A percentile compares a stretch with the other conserved stretches of the same genome.
Evolutionary conservation across 768 basidiomycete species (phyloP).

Genomic region (Lentinula lateritia): DNA sequence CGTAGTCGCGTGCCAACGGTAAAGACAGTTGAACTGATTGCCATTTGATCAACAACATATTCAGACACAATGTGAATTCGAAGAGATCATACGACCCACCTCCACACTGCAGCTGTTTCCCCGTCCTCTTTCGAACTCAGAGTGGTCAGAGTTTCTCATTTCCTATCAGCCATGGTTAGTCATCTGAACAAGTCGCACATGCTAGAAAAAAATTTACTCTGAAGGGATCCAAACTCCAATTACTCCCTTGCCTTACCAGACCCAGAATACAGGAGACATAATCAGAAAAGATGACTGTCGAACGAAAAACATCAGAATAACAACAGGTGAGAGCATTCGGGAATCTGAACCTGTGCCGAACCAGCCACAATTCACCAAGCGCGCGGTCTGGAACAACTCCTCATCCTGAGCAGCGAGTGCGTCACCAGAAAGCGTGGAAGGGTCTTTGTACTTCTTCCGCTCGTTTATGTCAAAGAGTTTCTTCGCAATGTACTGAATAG

Average conservation of each 20-base stretch:
- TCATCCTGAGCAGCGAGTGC: slow-evolving; percentile 54
- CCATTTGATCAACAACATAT: no score
- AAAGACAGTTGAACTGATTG: slow-evolving; percentile 73
- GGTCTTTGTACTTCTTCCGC: slow-evolving; percentile 55
- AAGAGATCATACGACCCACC: slow-evolving; percentile 28
- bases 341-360: slow-evolving; percentile 47
- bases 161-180: slow-evolving; percentile 34
- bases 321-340: not conserved
- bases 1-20: slow-evolving; percentile 82
- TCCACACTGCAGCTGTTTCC: slow-evolving; percentile 84
- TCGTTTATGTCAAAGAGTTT: slow-evolving; percentile 82
- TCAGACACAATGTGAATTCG: no score
- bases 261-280: slow-evolving; percentile 81
- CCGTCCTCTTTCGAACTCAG: slow-evolving; percentile 69
- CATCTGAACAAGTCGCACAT: not conserved
- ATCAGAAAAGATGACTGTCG: slow-evolving; percentile 66
- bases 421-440: slow-evolving; percentile 34
- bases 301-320: slow-evolving; percentile 3
- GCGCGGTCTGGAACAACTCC: slow-evolving; percentile 80
- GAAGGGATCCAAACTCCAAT: slow-evolving; percentile 76
- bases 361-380: slow-evolving; percentile 77
- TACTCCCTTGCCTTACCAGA: slow-evolving; percentile 67
- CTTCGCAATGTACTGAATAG: slow-evolving; percentile 64
- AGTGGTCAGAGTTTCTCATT: slow-evolving; percentile 57
- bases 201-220: slow-evolving; percentile 33